Evolutionary conservation across 495 filamentous ascomycete species (phyloP), one percentile per base, ranked within the genome.

Genomic region (Penicillium bovifimosum): DNA sequence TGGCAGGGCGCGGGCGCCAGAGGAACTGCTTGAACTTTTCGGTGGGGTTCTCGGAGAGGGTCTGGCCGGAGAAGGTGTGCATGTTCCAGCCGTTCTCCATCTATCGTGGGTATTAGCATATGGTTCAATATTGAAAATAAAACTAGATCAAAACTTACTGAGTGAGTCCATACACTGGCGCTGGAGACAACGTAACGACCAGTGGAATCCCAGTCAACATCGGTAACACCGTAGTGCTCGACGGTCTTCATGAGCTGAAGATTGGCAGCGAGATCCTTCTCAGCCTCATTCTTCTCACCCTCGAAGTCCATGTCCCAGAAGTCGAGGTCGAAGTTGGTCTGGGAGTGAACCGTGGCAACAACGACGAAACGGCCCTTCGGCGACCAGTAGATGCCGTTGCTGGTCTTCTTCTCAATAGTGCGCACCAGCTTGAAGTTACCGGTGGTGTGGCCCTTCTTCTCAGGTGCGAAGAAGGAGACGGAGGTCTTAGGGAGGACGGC

Each of bases 371-470:
- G 84, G 13, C 93, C 93, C 76, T 87, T 90, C 11, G 93, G 93
- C n/a, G 90, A 95, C 93, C 93, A 98, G 82, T 96, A 96, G 64
- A 98, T 97, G 47, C 87, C 95, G 63, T 98, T 98, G 80, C 85
- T 95, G 70, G 91, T 98, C 81, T 96, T 96, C 83, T 96, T 96
- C 59, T 98, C 93, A 17, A 95, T 78, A 0, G 90, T 96, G 36
- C 87, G 83, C 50, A 97, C 84, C 57, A 91, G 87, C 78, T 89
- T 93, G 80, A 96, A 98, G 77, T 95, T 96, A 44, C 93, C 93
- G 16, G 88, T 76, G 9, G 77, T 75, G 32, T 76, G 66, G 33
- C 77, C 83, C 79, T 96, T 96, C 76, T 95, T 96, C 70, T 98
- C 93, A 1, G 93, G 89, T 52, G 88, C 91, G 75, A 92, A 98